These are phyloP conservation scores for Microstegium vimineum DNA, from an alignment of 176 grass and related monocot genomes.

Conservation along the genomic window DNA sequence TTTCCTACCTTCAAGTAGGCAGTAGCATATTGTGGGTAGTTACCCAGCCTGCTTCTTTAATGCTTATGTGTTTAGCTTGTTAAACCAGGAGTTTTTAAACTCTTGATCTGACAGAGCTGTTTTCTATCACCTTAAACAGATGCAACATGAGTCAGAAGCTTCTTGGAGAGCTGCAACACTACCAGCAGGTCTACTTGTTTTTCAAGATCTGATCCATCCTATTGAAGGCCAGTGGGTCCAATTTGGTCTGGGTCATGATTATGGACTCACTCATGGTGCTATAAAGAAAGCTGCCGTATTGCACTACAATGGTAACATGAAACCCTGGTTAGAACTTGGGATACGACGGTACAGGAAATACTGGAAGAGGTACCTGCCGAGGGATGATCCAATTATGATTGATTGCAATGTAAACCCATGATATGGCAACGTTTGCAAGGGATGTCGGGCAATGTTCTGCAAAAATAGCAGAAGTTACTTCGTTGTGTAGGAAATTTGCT, in stretches of 20 bases:
- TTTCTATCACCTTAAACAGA: conserved; percentile 36
- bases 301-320: conserved; percentile 87
- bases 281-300: conserved; percentile 45
- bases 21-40: neutral
- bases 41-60: neutral
- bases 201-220: conserved; percentile 56
- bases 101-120: neutral
- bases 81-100: neutral
- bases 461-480: neutral
- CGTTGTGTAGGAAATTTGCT: too few relatives aligned
- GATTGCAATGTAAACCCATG: conserved; percentile 81
- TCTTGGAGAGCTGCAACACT: conserved; percentile 55
- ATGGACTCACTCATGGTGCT: conserved; percentile 39
- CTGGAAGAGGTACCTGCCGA: conserved; percentile 68
- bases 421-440: neutral
- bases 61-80: neutral
- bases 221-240: conserved; percentile 44
- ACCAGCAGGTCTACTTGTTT: conserved; percentile 48
- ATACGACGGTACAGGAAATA: conserved; percentile 69
- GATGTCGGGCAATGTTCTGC: neutral
- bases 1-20: neutral
- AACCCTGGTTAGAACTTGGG: conserved; percentile 69
- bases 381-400: conserved; percentile 54
- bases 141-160: conserved; percentile 30
- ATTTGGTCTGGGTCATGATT: conserved; percentile 68